Base-by-base conservation (phyloP, 495 filamentous ascomycete genomes). In the Xylaria intraflava region DNA sequence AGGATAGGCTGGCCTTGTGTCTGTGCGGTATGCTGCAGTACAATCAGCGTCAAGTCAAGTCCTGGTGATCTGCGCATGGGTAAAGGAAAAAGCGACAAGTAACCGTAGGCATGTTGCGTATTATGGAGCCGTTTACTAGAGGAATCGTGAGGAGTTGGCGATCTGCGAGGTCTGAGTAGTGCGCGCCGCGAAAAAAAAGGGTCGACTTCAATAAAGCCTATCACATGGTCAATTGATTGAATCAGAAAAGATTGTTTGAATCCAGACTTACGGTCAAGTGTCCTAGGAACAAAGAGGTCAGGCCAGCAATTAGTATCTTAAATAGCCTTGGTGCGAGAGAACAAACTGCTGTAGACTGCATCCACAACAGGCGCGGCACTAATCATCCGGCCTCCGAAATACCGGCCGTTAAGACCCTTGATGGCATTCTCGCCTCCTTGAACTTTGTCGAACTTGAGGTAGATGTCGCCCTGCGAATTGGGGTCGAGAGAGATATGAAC, bases 401-500 rank as follows among this genome's bases (percentile, higher is more conserved):
- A 95, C 58, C 94, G 84, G 41, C 94, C 94, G 68, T 97, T 99
- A 49, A 99, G 78, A 56, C 94, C 94, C 68, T 95, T 93, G 76
- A 96, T 90, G 53, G 94, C 93, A 60, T 96, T 97, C 67, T 96
- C 88, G 62, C 92, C 94, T 50, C 91, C 93, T 61, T 88, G 81
- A 51, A 96, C 88, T 56, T 88, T 85, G 73, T 96, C 89, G 68
- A 97, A 99, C 71, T 97, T 97, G 65, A 97, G 82, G 71, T 96
- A 99, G 64, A 99, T 92, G 65, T 97, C 94, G 72, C 94, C 94
- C 67, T 87, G 81, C 48, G 87, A 89, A 69, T 93, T 95, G 57
- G 88, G 81, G 80, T 96, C 92, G 76, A 96, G 75, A 65, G 89
- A 79, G 73, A 96, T 95, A 83, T 99, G 94, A 74, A 96, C 90